Evolutionary conservation across 2,329 filamentous ascomycete genomes (phyloP), one percentile per base, ranked within the genome.

Genomic region (Alternaria longipes): DNA sequence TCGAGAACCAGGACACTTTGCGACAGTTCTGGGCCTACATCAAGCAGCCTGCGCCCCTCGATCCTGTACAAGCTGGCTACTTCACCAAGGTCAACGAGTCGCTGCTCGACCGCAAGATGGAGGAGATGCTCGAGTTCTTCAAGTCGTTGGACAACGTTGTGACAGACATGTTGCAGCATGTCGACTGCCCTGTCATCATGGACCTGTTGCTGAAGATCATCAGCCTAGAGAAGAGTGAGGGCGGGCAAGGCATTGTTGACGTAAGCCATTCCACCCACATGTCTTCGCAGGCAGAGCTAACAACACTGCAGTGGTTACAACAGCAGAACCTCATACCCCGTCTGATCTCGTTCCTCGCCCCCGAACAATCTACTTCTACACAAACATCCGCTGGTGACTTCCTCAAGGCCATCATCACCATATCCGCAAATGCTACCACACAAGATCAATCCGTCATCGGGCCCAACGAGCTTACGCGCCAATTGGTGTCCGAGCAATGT

Each of bases 391-490:
- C 95, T 1, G 95, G 95, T 44, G 95, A 99, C 76, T 99, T 99
- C 70, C 87, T 99, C 72, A 99, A 99, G 79, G 95, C 95, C 42
- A 97, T 99, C 75, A 98, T 99, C 68, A 99, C 95, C 26, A 97
- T 99, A 60, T 98, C 95, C 1, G 95, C 95, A 62, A 99, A 99
- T 75, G 95, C 95, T 3, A 97, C 94, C 1, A 95, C 97, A 71
- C 97, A 97, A 74, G 95, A 99, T 74, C 94, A 97, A 77, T 95
- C 94, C n/a, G 97, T 96, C 73, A 98, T 99, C 76, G 95, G 95
- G 4, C 95, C 95, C 4, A 99, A 99, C 77, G 95, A 97, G 75
- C 86, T 99, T 51, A 99, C 95, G 5, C 90, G 95, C 41, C 93
- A 99, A 80, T 86, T 99, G 4, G 95, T 99, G 2, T 98, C 95